phyloP scores from a whole-genome alignment of 208 protist species.

The Wallacemonas sp. region DNA sequence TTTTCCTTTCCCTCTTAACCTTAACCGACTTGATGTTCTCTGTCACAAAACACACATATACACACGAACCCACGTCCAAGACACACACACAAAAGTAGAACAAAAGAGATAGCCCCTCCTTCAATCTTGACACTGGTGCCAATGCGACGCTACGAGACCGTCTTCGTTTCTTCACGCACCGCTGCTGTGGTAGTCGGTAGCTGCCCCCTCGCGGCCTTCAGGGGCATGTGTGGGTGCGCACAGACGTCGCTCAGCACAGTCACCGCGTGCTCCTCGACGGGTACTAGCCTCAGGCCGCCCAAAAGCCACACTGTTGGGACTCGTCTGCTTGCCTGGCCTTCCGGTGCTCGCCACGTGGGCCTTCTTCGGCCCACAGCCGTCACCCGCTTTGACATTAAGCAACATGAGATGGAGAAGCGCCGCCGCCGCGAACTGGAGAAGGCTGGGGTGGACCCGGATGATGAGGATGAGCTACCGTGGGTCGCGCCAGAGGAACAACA shows the following conservation, averaged over 20 bases:
- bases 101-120: not conserved
- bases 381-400: constrained; percentile 63
- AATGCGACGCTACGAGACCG: not conserved
- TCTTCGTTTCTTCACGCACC: not conserved
- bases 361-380: constrained; percentile 13
- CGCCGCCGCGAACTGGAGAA: constrained; percentile 67
- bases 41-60: not conserved
- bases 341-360: not conserved
- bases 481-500: constrained; percentile 73
- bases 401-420: constrained; percentile 78
- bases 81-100: not conserved
- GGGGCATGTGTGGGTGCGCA: too few relatives aligned
- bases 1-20: not conserved
- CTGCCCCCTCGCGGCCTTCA: too few relatives aligned
- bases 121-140: too few relatives aligned
- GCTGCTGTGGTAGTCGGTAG: too few relatives aligned
- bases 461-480: constrained; percentile 58
- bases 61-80: not conserved
- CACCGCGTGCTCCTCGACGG: not conserved
- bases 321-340: too few relatives aligned
- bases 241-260: not conserved
- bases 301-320: too few relatives aligned
- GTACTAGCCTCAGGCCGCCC: too few relatives aligned
- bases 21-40: not conserved
- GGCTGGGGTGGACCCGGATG: constrained; percentile 54